These are phyloP conservation scores for Apophysomyces ossiformis DNA, from an alignment of 371 early-diverging fungal species.

Conservation along the genomic window DNA sequence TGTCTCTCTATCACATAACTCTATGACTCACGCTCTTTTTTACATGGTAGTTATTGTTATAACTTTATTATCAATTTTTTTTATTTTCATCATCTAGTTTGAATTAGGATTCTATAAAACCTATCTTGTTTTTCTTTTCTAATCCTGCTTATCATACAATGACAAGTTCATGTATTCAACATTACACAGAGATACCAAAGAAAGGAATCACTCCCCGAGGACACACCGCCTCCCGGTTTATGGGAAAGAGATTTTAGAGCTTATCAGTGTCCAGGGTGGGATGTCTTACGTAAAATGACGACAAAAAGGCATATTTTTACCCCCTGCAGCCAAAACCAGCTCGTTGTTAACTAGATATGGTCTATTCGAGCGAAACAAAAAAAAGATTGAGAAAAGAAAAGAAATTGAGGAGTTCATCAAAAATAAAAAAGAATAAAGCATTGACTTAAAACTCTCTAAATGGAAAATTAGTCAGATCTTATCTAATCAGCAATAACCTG, in stretches of 20 bases:
- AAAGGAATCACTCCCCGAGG: too few relatives aligned
- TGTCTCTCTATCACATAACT: not conserved
- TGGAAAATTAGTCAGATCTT: not conserved
- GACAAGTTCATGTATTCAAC: too few relatives aligned
- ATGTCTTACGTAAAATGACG: conserved; percentile 9
- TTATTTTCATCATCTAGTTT: too few relatives aligned
- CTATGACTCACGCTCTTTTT: too few relatives aligned
- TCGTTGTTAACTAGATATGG: conserved; percentile 1
- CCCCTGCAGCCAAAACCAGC: not conserved
- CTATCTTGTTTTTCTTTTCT: not conserved
- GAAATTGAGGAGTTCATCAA: not conserved
- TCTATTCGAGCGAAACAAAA: not conserved
- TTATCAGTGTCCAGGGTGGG: not conserved
- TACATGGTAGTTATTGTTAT: too few relatives aligned
- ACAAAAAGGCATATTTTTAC: not conserved
- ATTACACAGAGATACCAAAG: too few relatives aligned
- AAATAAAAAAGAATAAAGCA: too few relatives aligned
- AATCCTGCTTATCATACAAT: not conserved
- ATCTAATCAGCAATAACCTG: not conserved
- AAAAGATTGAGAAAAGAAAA: not conserved
- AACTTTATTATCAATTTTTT: too few relatives aligned
- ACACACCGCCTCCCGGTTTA: too few relatives aligned
- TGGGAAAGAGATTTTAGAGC: too few relatives aligned
- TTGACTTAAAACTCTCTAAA: too few relatives aligned
- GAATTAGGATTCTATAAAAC: not conserved